Conservation (phyloP, 2,329 filamentous ascomycete species). For the Hysterium pulicare region DNA sequence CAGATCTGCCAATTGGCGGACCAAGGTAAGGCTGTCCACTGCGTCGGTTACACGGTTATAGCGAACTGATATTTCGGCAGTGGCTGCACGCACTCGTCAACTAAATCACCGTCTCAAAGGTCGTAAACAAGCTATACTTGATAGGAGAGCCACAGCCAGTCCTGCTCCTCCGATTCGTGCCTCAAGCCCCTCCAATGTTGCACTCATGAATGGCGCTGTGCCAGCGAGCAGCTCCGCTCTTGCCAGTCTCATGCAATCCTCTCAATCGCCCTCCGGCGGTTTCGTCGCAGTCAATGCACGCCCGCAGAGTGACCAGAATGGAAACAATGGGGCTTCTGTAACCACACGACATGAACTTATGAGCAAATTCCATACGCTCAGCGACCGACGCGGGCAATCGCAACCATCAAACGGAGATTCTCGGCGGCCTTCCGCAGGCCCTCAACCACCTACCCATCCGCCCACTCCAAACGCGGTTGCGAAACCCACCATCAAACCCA, state of each 20-base stretch:
- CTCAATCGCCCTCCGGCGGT: conserved; percentile 45
- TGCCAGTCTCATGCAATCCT: conserved; percentile 14
- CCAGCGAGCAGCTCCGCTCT: conserved; percentile 32
- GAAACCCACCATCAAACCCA: conserved; percentile 25
- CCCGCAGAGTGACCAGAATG: conserved; percentile 40
- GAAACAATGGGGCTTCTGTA: conserved; percentile 51
- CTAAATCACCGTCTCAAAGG: conserved; percentile 77
- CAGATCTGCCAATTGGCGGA: conserved; percentile 79
- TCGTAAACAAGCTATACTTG: conserved; percentile 68
- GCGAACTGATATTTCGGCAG: conserved; percentile 36
- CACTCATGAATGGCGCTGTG: conserved; percentile 37
- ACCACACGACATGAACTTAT: conserved; percentile 58
- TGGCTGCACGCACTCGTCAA: conserved; percentile 69
- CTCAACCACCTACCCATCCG: conserved; percentile 26
- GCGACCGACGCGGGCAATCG: conserved; percentile 44
- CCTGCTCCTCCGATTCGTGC: conserved; percentile 33
- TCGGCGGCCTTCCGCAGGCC: conserved; percentile 22
- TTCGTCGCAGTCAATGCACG: conserved; percentile 59
- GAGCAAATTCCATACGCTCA: conserved; percentile 60
- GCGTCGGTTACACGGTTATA: not conserved
- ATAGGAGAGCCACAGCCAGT: conserved; percentile 55
- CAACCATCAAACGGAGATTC: conserved; percentile 22
- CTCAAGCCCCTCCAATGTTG: conserved; percentile 40
- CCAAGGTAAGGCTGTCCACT: conserved; percentile 51
- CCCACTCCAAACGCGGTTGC: conserved; percentile 20